Base-by-base conservation (phyloP, 75 land plant genomes). In the Chamaecyparis obtusa region DNA sequence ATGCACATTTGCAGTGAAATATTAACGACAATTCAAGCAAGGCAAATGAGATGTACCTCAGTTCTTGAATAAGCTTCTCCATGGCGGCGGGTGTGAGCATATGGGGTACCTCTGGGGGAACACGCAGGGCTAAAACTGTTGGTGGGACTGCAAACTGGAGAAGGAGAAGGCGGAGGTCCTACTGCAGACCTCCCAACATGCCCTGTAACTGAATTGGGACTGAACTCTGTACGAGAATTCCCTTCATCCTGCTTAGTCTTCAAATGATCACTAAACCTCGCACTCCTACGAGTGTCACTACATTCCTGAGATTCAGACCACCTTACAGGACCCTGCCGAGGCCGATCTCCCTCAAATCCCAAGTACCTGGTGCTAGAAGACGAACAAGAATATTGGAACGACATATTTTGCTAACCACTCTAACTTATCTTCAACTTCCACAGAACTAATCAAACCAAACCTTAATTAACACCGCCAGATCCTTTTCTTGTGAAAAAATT, bases 261-360 rank as follows among this genome's bases (percentile, higher is more conserved):
- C 13, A 72, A 13, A 72, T 72, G 75, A 19, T 72, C 75, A 72
- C 6, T 9, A 9, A 72, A 72, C 2, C 75, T 8, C 0, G 13
- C 75, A 72, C 75, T 6, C 32, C 75, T 32, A 24, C 72, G n/a
- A n/a, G 32, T n/a, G 9, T 24, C n/a, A 9, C 32, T 69, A 19
- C 75, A 17, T 32, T 72, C 75, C 35, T 72, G 75, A n/a, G 75
- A 72, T 72, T 72, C 75, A 72, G 75, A 7, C 75, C 75, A 72
- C 75, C 75, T 72, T 1, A 72, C 75, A 72, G 32, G 33, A 0
- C 75, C 75, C 30, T 72, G 75, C 3, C 75, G 75, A 72, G 9
- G 75, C 13, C 75, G 75, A 72, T 72, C 75, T 32, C 75, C 75
- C 75, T 72, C 35, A 30, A 72, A 72, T 10, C 75, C 75, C 32